Evolutionary conservation across 139 green algal species (phyloP), one percentile per base, ranked within the genome.

Genomic region (Auxenochlorella pyrenoidosa): DNA sequence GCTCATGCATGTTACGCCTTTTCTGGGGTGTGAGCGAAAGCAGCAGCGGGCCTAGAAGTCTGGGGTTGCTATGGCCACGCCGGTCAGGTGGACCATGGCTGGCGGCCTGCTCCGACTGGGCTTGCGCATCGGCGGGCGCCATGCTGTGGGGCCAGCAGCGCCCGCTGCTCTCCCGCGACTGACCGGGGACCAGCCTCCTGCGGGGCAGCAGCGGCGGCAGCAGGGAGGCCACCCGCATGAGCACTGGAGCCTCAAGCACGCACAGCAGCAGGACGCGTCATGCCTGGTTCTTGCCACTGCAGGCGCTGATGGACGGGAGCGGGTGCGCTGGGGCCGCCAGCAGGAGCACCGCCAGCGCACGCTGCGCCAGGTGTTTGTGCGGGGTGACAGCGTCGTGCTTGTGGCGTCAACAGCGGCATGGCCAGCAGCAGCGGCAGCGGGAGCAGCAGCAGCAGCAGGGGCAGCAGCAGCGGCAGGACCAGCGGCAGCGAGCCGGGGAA

Each of bases 361-460:
- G 40, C 79, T 97, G 41, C 86, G 88, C 1, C 93, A 96, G 80
- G 88, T 96, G 18, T 93, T 97, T 47, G 59, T 97, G 30, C 91
- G 91, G 24, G 95, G 94, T 3, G 92, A 95, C 85, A 94, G 89
- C 44, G 85, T 97, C 0, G 94, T 97, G 63, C 59, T 91, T 3
- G 87, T 94, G 76, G 80, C 80, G 28, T 66, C 80, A 13, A 43
- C 63, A 41, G 58, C 5, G 12, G 19, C 38, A 10, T 10, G n/a
- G 6, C 28, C 68, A 51, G 73, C 73, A 38, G 40, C 43, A 47
- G 38, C 34, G n/a, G 38, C 72, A 51, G 72, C 72, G 24, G 36
- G n/a, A 34, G 21, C 19, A 34, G 72, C 0, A 18, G 38, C 26
- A 28, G 73, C 73, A 36, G 73, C 34, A 44, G 70, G 13, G 5